These are phyloP conservation scores for Metrosideros polymorpha DNA, from an alignment of 441 rosid genomes.

Conservation along the genomic window DNA sequence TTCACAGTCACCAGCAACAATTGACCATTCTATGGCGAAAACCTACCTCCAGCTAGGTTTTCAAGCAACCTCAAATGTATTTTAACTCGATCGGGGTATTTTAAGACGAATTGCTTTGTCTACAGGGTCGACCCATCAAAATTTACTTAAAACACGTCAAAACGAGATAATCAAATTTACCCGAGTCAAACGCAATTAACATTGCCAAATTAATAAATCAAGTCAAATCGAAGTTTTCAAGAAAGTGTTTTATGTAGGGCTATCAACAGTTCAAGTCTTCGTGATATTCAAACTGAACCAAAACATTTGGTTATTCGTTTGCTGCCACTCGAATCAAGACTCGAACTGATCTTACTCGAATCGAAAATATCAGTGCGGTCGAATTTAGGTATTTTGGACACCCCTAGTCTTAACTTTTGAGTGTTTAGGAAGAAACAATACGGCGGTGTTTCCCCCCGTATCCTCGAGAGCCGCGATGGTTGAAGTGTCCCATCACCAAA, in stretches of 20 bases:
- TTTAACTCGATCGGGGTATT: accelerated
- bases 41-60: accelerated
- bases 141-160: neutral
- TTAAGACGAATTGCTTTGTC: accelerated
- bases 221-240: neutral
- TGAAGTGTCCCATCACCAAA: neutral
- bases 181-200: neutral
- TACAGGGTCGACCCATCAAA: neutral
- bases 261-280: no score
- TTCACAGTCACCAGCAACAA: accelerated
- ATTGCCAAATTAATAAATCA: neutral
- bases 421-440: neutral
- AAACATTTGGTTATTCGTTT: no score
- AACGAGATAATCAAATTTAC: neutral
- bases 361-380: no score
- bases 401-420: no score
- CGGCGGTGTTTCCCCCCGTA: neutral
- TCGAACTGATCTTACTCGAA: no score
- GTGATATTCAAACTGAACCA: no score
- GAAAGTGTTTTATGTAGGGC: neutral
- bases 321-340: no score
- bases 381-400: no score
- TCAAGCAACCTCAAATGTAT: accelerated
- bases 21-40: no score
- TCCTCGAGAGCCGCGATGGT: neutral